Conservation (phyloP, 495 filamentous ascomycete genomes). For the Aspergillus sclerotiicarbonarius region DNA sequence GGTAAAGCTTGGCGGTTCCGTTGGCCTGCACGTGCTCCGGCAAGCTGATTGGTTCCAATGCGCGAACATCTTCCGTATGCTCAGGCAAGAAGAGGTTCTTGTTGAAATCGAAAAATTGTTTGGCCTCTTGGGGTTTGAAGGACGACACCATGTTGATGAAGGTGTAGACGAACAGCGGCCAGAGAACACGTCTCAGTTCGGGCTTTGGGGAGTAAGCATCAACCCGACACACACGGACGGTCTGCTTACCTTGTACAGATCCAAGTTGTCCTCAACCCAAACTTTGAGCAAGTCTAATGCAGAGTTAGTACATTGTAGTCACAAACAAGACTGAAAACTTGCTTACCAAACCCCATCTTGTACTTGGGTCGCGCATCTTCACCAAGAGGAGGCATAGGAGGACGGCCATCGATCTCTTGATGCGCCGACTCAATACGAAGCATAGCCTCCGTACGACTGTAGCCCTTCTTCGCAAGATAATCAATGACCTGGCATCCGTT, state of each 20-base stretch:
- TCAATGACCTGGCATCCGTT: conserved; percentile 72
- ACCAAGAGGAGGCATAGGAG: conserved; percentile 62
- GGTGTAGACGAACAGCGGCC: conserved; percentile 92
- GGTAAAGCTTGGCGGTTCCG: conserved; percentile 69
- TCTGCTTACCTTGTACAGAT: conserved; percentile 78
- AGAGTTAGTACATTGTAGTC: conserved; percentile 7
- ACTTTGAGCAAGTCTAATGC: conserved; percentile 58
- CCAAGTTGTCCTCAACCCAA: conserved; percentile 87
- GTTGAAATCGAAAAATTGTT: conserved; percentile 66
- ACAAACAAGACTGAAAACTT: neutral
- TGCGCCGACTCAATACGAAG: conserved; percentile 86
- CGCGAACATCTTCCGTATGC: conserved; percentile 73
- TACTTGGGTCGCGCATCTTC: conserved; percentile 76
- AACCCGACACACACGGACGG: neutral
- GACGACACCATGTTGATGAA: conserved; percentile 80
- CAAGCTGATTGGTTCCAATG: conserved; percentile 64
- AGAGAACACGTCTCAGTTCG: conserved; percentile 81
- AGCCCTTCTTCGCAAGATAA: conserved; percentile 94
- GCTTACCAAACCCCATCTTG: conserved; percentile 63
- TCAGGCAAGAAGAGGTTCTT: conserved; percentile 67
- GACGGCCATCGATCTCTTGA: conserved; percentile 72
- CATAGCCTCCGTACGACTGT: conserved; percentile 87
- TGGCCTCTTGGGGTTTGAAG: conserved; percentile 65
- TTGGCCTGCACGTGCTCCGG: conserved; percentile 76
- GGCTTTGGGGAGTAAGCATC: conserved; percentile 48